Base-by-base conservation (phyloP, 805 yeast species). In the Kuraishia hungarica region DNA sequence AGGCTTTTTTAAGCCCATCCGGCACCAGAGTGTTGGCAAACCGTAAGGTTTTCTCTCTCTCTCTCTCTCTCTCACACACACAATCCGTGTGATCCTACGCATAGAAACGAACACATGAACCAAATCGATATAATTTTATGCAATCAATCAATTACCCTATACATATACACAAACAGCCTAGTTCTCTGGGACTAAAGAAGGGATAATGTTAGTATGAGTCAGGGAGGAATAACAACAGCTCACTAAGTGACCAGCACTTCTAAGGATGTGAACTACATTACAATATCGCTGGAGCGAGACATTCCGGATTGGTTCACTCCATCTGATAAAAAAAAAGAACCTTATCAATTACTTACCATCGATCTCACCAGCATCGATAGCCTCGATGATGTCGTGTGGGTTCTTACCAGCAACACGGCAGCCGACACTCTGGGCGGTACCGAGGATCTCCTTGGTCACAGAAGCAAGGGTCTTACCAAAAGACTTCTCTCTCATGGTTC, bases 341-440 rank as follows among this genome's bases (percentile, higher is more conserved):
- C n/a, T n/a, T 35, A 3, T 35, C 10, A 65, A 71, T 71, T 65
- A 73, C 76, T 67, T 65, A 68, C 72, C 78, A 77, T 93, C 98
- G 74, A 94, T 86, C 80, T 91, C 97, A 80, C 99, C 99, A 78
- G 87, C 93, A 83, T 93, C 85, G 78, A 94, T 94, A 77, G 93
- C 97, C 69, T 92, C 99, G 73, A 94, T 93, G 82, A 93, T 87
- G 79, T 89, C 97, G 77, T 94, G 98, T 69, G 99, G 97, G 86
- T 93, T 93, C 86, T 94, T 93, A 82, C 92, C 96, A 80, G 91
- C 93, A 75, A 94, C 97, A 82, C 97, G 92, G 83, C 97, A 92
- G 72, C 99, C 99, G 73, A 94, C 96, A 64, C 97, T 92, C 83
- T 93, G 98, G 71, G 98, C 97, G 78, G 99, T 94, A 79, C 99